Evolutionary conservation across 768 basidiomycete species (phyloP).

Genomic region (Kondoa subrosea): DNA sequence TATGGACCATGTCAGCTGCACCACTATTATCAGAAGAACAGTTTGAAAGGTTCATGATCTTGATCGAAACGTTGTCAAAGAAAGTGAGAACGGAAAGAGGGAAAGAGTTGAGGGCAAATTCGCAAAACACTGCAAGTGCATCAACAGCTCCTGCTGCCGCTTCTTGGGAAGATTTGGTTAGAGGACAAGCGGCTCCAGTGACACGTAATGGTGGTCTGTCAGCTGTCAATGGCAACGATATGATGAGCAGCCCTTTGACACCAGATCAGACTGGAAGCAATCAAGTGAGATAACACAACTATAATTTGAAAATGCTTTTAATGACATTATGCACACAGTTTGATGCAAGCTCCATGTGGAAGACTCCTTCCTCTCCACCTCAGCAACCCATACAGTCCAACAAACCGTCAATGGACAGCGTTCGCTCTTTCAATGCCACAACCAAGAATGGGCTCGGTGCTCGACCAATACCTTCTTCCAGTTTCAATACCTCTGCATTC

Average conservation of each 20-base stretch:
- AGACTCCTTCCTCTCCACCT: neutral
- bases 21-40: conserved; percentile 41
- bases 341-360: neutral
- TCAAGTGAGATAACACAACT: no score
- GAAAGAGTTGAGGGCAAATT: conserved; percentile 45
- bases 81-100: conserved; percentile 85
- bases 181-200: neutral
- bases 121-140: neutral
- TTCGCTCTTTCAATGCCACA: neutral
- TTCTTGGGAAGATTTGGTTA: conserved; percentile 8
- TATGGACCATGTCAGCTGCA: conserved; percentile 93
- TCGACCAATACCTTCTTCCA: neutral
- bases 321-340: no score
- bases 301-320: no score
- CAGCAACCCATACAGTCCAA: no score
- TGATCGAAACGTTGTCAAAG: conserved; percentile 41
- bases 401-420: no score
- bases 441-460: neutral
- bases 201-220: no score
- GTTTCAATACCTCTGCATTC: neutral
- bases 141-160: conserved; percentile 9
- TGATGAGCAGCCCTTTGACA: no score
- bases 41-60: conserved; percentile 77
- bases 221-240: no score
- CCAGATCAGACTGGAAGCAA: neutral